Conservation (phyloP, 106 monocot species). For the Narthecium ossifragum region DNA sequence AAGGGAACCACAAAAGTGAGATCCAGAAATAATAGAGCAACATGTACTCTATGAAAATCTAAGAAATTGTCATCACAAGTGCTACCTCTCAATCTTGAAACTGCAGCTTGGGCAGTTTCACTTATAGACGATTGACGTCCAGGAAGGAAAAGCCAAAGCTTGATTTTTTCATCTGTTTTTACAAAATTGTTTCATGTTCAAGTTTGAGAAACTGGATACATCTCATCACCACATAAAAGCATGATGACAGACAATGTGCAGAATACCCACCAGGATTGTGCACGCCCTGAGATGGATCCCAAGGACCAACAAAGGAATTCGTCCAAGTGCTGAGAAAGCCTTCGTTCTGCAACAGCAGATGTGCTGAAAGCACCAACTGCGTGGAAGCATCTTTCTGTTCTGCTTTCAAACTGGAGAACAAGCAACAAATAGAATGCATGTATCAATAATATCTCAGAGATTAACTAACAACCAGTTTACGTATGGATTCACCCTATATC, state of each 20-base stretch:
- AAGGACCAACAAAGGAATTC: constrained; percentile 96
- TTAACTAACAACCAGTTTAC: background rate
- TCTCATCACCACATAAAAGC: too few species aligned
- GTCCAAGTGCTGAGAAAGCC: constrained; percentile 96
- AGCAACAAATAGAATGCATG: background rate
- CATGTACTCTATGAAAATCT: background rate
- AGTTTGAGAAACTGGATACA: background rate
- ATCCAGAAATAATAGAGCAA: background rate
- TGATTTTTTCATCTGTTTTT: constrained; percentile 93
- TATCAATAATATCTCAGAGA: constrained; percentile 1
- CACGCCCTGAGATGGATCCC: constrained; percentile 97
- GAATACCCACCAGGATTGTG: constrained; percentile 80
- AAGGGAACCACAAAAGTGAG: background rate
- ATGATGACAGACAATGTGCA: constrained; percentile 3
- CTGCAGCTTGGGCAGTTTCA: constrained; percentile 65
- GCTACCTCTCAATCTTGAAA: constrained; percentile 77
- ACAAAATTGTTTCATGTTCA: background rate
- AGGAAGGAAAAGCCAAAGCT: constrained; percentile 97
- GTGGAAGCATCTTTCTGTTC: constrained; percentile 77
- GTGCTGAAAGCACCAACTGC: constrained; percentile 53
- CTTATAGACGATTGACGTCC: constrained; percentile 68
- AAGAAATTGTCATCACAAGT: background rate
- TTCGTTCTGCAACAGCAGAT: constrained; percentile 75
- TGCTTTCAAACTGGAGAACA: constrained; percentile 38
- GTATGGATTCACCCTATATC: background rate